Percentiles rank a stretch among this genome's conserved stretches.
Evolutionary conservation across 108 stramenopile species (phyloP).

Genomic region (Craspedostauros australis): DNA sequence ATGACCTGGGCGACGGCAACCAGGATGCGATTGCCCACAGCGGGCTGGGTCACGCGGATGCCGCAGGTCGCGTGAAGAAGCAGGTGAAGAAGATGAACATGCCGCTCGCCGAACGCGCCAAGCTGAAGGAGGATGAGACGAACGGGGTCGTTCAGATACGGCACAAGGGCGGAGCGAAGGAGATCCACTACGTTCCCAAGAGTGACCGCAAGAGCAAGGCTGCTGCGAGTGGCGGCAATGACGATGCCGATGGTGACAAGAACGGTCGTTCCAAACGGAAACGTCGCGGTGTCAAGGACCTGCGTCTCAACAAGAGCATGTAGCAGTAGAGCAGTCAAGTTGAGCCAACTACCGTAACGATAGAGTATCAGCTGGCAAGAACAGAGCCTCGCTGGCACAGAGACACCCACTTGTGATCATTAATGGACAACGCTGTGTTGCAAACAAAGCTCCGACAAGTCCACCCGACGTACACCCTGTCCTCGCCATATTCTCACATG

Average conservation of each 20-base stretch:
- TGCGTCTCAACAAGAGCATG: no score
- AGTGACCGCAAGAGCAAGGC: slow-evolving; percentile 39
- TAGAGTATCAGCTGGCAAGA: no score
- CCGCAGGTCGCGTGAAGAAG: slow-evolving; percentile 31
- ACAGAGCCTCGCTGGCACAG: no score
- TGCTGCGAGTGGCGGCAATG: slow-evolving; percentile 8
- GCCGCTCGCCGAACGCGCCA: slow-evolving; percentile 63
- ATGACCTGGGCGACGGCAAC: slow-evolving; percentile 40
- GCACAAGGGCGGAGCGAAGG: slow-evolving; percentile 60
- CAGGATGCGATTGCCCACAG: slow-evolving; percentile 40
- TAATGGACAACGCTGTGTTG: no score
- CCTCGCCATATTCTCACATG: no score
- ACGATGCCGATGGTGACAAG: slow-evolving; percentile 15
- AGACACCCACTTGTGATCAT: no score
- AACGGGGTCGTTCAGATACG: slow-evolving; percentile 28
- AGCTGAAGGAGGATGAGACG: slow-evolving; percentile 45
- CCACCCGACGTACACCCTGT: no score
- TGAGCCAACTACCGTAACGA: no score
- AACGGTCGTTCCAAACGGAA: slow-evolving; percentile 20
- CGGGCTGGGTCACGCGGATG: slow-evolving; percentile 44
- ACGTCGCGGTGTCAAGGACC: slow-evolving; percentile 53
- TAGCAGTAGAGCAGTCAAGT: no score
- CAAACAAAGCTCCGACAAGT: no score
- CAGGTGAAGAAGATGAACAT: slow-evolving; percentile 52
- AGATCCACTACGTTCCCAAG: slow-evolving; percentile 70